Evolutionary conservation across 345 rosid species (phyloP).

Genomic region (rapeseed (Brassica napus)): Da-Ae NC_063434.1:8589001-8589500

Average conservation of each 20-base stretch:
- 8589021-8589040: neutral
- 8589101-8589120: neutral
- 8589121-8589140: neutral
- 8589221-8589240: conserved; percentile 39
- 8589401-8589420: neutral
- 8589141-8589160: neutral
- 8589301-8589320: conserved; percentile 79
- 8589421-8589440: neutral
- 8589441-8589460: neutral
- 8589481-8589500: neutral
- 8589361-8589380: conserved; percentile 83
- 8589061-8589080: conserved; percentile 68
- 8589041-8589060: conserved; percentile 70
- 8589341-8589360: conserved; percentile 53
- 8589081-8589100: conserved; percentile 43
- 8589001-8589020: neutral
- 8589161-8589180: conserved; percentile 77
- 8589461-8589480: neutral
- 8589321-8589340: conserved; percentile 88
- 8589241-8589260: conserved; percentile 10
- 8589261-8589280: neutral
- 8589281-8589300: neutral
- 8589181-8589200: conserved; percentile 78
- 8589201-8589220: conserved; percentile 70
- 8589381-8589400: conserved; percentile 43